Conservation (phyloP, 176 grass and related monocot species). For the sorghum (Sorghum bicolor) region Sorghum_bicolor_NCBIv3 NC_012872.2:61378501-61379000, state of each 20-base stretch:
- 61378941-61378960: neutral
- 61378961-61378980: conserved; percentile 6
- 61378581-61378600: conserved; percentile 6
- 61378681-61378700: conserved; percentile 28
- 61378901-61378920: no score
- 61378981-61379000: neutral
- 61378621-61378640: conserved; percentile 32
- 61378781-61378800: conserved; percentile 11
- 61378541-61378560: neutral
- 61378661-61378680: conserved; percentile 25
- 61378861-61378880: neutral
- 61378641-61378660: neutral
- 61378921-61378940: no score
- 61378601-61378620: conserved; percentile 46
- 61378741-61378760: conserved; percentile 44
- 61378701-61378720: neutral
- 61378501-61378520: neutral
- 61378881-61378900: neutral
- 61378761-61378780: conserved; percentile 18
- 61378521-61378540: neutral
- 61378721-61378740: conserved; percentile 17
- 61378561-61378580: neutral
- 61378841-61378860: neutral
- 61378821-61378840: neutral
- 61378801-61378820: neutral